Conservation (phyloP, 495 filamentous ascomycete species). For the Pseudevernia furfuracea region DNA sequence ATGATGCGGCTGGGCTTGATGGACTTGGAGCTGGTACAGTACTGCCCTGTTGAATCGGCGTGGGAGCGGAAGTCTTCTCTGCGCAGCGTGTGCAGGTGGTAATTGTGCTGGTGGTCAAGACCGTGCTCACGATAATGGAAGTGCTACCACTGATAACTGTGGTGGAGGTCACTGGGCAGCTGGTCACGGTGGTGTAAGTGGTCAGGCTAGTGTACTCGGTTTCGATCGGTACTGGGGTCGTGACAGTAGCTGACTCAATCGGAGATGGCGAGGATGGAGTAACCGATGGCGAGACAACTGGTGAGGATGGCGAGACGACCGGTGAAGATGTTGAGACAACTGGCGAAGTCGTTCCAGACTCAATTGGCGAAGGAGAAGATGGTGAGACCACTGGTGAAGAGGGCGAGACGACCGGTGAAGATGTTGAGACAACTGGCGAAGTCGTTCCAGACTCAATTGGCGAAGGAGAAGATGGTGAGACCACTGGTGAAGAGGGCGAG, state of each 20-base stretch:
- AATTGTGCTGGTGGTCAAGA: slow-evolving; percentile 2
- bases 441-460: slow-evolving; percentile 12
- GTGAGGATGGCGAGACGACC: neutral
- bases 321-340: neutral
- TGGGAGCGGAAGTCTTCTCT: neutral
- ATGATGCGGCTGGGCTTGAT: neutral
- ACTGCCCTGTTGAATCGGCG: neutral
- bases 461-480: slow-evolving; percentile 16
- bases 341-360: neutral
- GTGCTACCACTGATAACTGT: neutral
- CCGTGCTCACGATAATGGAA: slow-evolving; percentile 1
- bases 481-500: slow-evolving; percentile 2
- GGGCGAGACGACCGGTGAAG: neutral
- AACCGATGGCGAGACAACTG: slow-evolving; percentile 6
- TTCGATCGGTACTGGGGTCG: neutral
- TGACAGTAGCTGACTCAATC: neutral
- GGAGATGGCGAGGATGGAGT: neutral
- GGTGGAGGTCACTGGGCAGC: slow-evolving; percentile 11
- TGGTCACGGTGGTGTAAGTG: slow-evolving; percentile 23
- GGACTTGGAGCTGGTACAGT: neutral
- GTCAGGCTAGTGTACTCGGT: slow-evolving; percentile 31
- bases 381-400: slow-evolving; percentile 7
- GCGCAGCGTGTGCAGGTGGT: slow-evolving; percentile 2
- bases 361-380: neutral
- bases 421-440: neutral